These are phyloP conservation scores for Phalaenopsis equestris DNA, from an alignment of 106 monocot species.

Conservation along the genomic window DNA sequence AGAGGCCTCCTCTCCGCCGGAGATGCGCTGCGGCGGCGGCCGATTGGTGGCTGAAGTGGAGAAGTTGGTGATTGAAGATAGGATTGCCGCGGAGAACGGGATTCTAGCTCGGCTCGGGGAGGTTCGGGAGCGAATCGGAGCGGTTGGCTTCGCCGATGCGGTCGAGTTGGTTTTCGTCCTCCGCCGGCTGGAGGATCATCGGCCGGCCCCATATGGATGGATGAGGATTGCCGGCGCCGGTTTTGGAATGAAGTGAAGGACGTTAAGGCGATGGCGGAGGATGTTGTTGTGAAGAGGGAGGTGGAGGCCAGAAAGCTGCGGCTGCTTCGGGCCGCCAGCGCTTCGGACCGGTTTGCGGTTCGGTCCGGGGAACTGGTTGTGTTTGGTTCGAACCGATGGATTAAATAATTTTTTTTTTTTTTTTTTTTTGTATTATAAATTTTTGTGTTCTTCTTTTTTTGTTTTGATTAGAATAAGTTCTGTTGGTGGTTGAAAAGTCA, in stretches of 20 bases:
- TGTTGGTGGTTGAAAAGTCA: too few species aligned
- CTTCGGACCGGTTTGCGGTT: conserved; percentile 24
- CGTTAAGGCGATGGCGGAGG: conserved; percentile 18
- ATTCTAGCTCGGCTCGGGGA: conserved; percentile 26
- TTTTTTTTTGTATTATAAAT: not conserved
- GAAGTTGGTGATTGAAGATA: conserved; percentile 23
- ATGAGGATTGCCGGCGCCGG: not conserved
- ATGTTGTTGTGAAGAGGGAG: conserved; percentile 9
- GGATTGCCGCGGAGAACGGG: conserved; percentile 12
- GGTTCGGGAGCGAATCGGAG: conserved; percentile 24
- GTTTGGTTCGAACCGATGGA: conserved; percentile 35
- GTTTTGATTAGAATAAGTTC: too few species aligned
- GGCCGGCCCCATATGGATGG: conserved; percentile 10
- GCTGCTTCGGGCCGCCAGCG: conserved; percentile 9
- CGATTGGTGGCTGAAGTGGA: conserved; percentile 13
- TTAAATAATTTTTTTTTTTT: not conserved
- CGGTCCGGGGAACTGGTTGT: conserved; percentile 12
- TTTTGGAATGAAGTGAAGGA: conserved; percentile 14
- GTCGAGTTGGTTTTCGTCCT: conserved; percentile 37
- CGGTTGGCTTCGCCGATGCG: conserved; percentile 27
- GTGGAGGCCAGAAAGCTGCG: conserved; percentile 14
- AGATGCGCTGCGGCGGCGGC: not conserved
- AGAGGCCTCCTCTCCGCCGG: conserved; percentile 18
- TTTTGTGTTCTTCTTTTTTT: too few species aligned
- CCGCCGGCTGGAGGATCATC: conserved; percentile 19